Conservation (phyloP, 495 filamentous ascomycete species). For the Astrothelium macrocarpum region DNA sequence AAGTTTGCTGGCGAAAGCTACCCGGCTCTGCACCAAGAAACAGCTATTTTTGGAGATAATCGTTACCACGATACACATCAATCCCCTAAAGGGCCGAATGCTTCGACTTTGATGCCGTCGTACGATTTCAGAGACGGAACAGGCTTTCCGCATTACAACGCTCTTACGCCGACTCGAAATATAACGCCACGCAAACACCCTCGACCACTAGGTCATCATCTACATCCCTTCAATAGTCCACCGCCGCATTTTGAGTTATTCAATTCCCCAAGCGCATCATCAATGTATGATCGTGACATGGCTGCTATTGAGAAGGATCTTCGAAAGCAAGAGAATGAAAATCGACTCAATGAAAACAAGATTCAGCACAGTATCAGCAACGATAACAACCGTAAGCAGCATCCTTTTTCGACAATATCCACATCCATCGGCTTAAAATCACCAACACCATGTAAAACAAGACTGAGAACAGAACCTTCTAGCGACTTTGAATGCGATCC, state of each 20-base stretch:
- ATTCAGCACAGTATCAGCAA: background rate
- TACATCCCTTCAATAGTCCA: constrained; percentile 25
- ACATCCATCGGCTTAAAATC: background rate
- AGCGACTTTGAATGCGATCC: background rate
- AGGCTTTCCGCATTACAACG: constrained; percentile 18
- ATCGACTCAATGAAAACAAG: background rate
- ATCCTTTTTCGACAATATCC: background rate
- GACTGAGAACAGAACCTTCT: constrained; percentile 2
- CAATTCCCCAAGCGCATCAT: background rate
- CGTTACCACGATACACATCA: background rate
- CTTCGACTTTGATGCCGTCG: constrained; percentile 14
- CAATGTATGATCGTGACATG: background rate
- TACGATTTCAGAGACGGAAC: constrained; percentile 13
- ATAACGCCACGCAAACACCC: constrained; percentile 23
- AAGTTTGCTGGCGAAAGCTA: constrained; percentile 5
- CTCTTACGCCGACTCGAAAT: constrained; percentile 4
- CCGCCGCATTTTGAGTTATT: constrained; percentile 7
- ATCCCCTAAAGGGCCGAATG: background rate
- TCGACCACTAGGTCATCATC: constrained; percentile 21
- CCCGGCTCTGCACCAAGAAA: background rate
- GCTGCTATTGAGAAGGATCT: background rate
- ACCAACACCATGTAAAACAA: background rate
- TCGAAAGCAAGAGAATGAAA: background rate
- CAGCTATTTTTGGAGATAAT: background rate
- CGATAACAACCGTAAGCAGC: constrained; percentile 4